Evolutionary conservation across 352 stramenopile species (phyloP), one percentile per base, ranked within the genome.

Genomic region (Peronospora destructor): DNA sequence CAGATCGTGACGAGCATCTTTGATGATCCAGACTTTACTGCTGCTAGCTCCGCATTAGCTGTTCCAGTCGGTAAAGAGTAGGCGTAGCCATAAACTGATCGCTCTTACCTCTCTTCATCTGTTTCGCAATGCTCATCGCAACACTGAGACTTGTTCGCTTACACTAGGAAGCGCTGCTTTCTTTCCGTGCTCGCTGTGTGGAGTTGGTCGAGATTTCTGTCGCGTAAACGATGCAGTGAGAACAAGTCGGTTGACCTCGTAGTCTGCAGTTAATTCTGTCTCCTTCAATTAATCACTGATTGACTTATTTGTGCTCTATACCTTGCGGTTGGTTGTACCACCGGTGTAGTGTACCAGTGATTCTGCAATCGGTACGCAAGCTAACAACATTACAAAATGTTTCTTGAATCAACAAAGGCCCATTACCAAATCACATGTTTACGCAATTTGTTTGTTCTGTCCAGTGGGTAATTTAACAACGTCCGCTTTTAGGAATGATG

Each of bases 161-260:
- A 45, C 9, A n/a, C 43, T 51, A 2, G 55, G 26, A 11, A 63
- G 43, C 4, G 30, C 11, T 35, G 7, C 46, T 9, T 5, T 29
- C 1, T 49, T 26, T 14, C 14, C 45, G 13, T 21, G 13, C 36
- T 49, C 52, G 10, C 1, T 17, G 21, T 29, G 10, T 37, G 32
- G 17, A 26, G 39, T 9, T 45, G 29, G n/a, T 9, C 14, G 34
- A 16, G 35, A 29, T 8, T n/a, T 4, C n/a, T 11, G 33, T 35
- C 12, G 21, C 14, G 33, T n/a, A 59, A 17, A 43, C 8, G 44
- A 42, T 6, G 56, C 43, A 3, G 34, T 14, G 13, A 73, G 45
- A 29, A 71, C 53, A 6, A 50, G 40, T 45, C 49, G 29, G 21
- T 73, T 73, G 28, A 57, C 53, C 25, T 68, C 61, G 36, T 73